Conservation (phyloP, 306 rosid genomes). For the Cucumis hystrix region DNA sequence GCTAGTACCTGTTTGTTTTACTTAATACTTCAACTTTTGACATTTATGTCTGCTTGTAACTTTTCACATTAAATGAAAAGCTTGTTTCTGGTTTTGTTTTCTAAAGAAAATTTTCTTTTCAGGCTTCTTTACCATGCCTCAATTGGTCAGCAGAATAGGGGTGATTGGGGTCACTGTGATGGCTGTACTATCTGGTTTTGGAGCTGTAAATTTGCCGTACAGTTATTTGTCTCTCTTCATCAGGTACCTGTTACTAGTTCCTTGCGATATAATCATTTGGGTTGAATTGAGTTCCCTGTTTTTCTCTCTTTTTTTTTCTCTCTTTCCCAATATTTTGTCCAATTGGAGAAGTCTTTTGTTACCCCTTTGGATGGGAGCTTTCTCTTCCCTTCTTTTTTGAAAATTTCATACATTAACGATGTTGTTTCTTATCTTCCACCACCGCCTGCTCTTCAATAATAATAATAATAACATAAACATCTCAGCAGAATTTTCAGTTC, state of each 20-base stretch:
- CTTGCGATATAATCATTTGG: neutral
- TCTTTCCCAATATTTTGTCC: neutral
- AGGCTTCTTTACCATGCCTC: slow-evolving; percentile 92
- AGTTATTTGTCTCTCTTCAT: slow-evolving; percentile 89
- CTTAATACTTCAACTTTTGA: neutral
- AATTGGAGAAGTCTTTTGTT: neutral
- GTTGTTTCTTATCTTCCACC: too few species aligned
- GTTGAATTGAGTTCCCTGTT: neutral
- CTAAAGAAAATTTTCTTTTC: neutral
- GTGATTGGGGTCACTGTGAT: slow-evolving; percentile 93
- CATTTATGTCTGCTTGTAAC: neutral
- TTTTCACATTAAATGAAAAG: neutral
- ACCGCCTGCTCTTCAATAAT: too few species aligned
- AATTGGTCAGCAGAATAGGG: slow-evolving; percentile 91
- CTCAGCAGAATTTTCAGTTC: neutral
- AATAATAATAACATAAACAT: too few species aligned
- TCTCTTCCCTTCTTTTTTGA: neutral
- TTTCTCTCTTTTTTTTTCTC: neutral
- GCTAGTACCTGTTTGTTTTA: neutral
- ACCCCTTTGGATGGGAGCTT: neutral
- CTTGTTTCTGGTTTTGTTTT: neutral
- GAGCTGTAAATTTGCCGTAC: slow-evolving; percentile 90
- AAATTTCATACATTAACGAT: neutral
- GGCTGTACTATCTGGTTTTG: slow-evolving; percentile 93
- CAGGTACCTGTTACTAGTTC: slow-evolving; percentile 20